Evolutionary conservation across 495 filamentous ascomycete genomes (phyloP).

Genomic region (Penicillium antarcticum): DNA sequence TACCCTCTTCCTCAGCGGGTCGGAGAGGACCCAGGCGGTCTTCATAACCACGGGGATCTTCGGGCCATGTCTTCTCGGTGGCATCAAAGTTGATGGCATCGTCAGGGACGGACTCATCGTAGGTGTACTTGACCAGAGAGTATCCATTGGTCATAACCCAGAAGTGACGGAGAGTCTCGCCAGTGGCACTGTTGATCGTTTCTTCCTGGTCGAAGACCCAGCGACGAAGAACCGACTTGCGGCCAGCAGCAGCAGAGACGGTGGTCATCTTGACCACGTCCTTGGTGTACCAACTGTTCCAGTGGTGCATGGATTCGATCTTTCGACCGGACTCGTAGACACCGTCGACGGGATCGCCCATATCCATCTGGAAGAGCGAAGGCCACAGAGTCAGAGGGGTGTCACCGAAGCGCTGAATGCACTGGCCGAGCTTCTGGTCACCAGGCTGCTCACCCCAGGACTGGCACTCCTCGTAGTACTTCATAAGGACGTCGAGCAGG

Average conservation of each 20-base stretch:
- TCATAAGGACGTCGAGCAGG: slow-evolving; percentile 50
- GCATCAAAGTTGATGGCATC: slow-evolving; percentile 52
- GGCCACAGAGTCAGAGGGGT: slow-evolving; percentile 55
- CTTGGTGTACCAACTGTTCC: slow-evolving; percentile 55
- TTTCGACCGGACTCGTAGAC: slow-evolving; percentile 59
- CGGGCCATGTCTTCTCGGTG: slow-evolving; percentile 62
- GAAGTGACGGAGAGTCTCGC: slow-evolving; percentile 41
- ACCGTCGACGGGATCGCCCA: slow-evolving; percentile 56
- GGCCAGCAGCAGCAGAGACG: slow-evolving; percentile 53
- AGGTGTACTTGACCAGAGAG: slow-evolving; percentile 54
- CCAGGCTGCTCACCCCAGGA: slow-evolving; percentile 49
- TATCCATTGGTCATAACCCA: slow-evolving; percentile 62
- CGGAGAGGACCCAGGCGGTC: slow-evolving; percentile 53
- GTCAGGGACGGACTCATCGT: slow-evolving; percentile 38
- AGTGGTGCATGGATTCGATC: slow-evolving; percentile 62
- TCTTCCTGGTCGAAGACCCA: slow-evolving; percentile 58
- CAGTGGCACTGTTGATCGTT: slow-evolving; percentile 35
- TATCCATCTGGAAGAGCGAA: slow-evolving; percentile 62
- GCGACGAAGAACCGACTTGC: slow-evolving; percentile 58
- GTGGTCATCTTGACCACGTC: slow-evolving; percentile 58
- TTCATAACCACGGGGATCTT: slow-evolving; percentile 47
- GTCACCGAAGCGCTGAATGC: slow-evolving; percentile 54
- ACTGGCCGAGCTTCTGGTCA: slow-evolving; percentile 61
- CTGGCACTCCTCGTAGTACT: slow-evolving; percentile 54
- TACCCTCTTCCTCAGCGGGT: slow-evolving; percentile 36